Evolutionary conservation across 306 rosid genomes (phyloP).

Genomic region (Cicer bijugum): DNA sequence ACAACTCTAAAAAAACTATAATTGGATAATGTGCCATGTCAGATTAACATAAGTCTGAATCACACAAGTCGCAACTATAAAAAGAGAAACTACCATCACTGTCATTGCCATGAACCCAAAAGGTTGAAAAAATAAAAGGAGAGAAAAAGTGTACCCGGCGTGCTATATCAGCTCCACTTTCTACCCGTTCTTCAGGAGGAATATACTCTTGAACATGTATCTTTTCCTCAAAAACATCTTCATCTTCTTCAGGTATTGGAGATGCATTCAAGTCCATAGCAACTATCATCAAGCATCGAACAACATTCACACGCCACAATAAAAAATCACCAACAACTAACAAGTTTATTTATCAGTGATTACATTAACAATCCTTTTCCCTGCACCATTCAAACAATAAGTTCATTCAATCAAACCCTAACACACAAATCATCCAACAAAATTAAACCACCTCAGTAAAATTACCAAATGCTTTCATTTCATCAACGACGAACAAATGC

Average conservation of each 20-base stretch:
- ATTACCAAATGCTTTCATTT: not conserved
- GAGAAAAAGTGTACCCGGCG: conserved; percentile 72
- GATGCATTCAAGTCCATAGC: conserved; percentile 99
- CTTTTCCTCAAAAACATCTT: conserved; percentile 65
- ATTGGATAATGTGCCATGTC: not conserved
- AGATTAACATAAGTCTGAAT: not conserved
- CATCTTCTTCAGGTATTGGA: conserved; percentile 95
- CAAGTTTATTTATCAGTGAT: conserved; percentile 4
- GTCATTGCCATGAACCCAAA: not conserved
- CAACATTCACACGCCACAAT: conserved; percentile 56
- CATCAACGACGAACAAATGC: conserved; percentile 22
- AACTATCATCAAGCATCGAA: conserved; percentile 76
- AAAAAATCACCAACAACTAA: conserved; percentile 27
- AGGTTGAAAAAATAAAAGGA: not conserved
- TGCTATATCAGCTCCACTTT: conserved; percentile 77
- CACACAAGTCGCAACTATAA: not conserved
- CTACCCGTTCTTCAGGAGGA: conserved; percentile 79
- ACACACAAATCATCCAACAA: conserved; percentile 32
- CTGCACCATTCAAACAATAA: conserved; percentile 47
- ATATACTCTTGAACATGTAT: conserved; percentile 55
- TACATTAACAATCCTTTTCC: conserved; percentile 21
- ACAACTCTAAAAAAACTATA: not conserved
- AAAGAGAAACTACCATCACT: not conserved
- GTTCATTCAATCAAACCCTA: conserved; percentile 11
- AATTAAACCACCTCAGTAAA: conserved; percentile 9